These are phyloP conservation scores for Sphaerobolus stellatus DNA, from an alignment of 1,284 basidiomycete species.

Conservation along the genomic window DNA sequence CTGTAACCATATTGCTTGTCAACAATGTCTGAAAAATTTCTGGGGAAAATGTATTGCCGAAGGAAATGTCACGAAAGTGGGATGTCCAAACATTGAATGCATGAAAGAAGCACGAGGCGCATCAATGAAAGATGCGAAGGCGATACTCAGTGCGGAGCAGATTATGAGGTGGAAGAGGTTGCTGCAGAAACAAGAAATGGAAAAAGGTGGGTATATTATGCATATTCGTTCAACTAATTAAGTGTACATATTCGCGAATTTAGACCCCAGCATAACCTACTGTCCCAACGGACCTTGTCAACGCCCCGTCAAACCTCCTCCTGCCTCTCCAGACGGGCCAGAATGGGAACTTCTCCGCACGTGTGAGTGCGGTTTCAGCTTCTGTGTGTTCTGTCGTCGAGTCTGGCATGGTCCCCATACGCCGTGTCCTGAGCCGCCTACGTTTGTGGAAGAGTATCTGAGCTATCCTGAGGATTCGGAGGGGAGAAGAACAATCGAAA, in stretches of 20 bases:
- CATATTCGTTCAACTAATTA: neutral
- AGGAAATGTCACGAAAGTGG: constrained; percentile 66
- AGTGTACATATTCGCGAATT: neutral
- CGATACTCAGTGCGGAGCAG: constrained; percentile 61
- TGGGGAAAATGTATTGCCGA: constrained; percentile 74
- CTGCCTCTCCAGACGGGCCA: constrained; percentile 46
- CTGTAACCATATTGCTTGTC: constrained; percentile 75
- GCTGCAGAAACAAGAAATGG: constrained; percentile 62
- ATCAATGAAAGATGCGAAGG: constrained; percentile 77
- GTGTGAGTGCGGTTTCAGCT: constrained; percentile 68
- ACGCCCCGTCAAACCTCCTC: constrained; percentile 54
- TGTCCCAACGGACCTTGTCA: constrained; percentile 77
- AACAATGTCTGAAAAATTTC: constrained; percentile 66
- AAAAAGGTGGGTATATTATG: constrained; percentile 52
- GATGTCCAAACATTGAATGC: constrained; percentile 75
- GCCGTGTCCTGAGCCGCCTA: constrained; percentile 60
- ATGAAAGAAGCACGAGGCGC: constrained; percentile 85
- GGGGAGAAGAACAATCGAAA: constrained; percentile 52
- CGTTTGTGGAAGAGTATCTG: constrained; percentile 64
- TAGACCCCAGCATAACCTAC: constrained; percentile 73
- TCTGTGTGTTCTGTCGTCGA: constrained; percentile 71
- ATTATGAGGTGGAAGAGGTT: constrained; percentile 73
- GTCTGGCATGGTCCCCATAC: constrained; percentile 78
- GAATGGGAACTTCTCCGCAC: constrained; percentile 68
- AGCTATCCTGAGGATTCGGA: constrained; percentile 48